Percentiles rank a stretch among this genome's conserved stretches.
phyloP scores from a whole-genome alignment of 352 stramenopile species.

The Globisporangium cylindrosporum region DNA sequence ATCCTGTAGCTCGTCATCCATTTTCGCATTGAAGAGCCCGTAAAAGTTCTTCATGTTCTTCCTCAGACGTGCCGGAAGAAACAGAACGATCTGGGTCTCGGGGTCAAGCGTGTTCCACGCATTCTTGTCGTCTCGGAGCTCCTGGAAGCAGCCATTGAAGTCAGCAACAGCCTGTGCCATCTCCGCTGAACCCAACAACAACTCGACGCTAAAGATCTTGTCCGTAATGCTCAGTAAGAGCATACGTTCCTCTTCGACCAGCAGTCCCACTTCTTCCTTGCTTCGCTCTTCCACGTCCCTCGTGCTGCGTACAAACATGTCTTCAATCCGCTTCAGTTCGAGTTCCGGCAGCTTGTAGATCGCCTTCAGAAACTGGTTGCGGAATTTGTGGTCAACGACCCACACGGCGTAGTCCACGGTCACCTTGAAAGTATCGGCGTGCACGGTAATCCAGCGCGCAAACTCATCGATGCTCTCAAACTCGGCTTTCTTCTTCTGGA shows the following conservation, averaged over 20 bases:
- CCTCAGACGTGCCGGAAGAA: slow-evolving; percentile 1
- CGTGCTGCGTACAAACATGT: slow-evolving; percentile 23
- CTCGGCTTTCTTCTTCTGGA: neutral
- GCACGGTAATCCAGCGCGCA: slow-evolving; percentile 19
- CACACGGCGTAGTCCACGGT: slow-evolving; percentile 7
- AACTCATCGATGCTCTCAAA: slow-evolving; percentile 25
- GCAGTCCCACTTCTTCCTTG: slow-evolving; percentile 19
- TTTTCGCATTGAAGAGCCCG: neutral
- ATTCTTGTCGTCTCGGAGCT: slow-evolving; percentile 14
- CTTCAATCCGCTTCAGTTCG: slow-evolving; percentile 24
- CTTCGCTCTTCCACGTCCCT: slow-evolving; percentile 14
- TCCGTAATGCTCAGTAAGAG: slow-evolving; percentile 17
- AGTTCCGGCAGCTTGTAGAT: slow-evolving; percentile 20
- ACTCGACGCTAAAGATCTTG: slow-evolving; percentile 34
- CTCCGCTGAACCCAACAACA: slow-evolving; percentile 19
- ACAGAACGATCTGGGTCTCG: slow-evolving; percentile 2
- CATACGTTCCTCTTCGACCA: slow-evolving; percentile 24
- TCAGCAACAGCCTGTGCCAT: neutral
- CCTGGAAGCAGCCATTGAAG: slow-evolving; percentile 11
- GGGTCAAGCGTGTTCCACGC: slow-evolving; percentile 7
- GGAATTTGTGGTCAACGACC: neutral
- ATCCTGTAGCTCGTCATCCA: slow-evolving; percentile 7
- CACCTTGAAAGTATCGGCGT: slow-evolving; percentile 24
- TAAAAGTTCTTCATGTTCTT: slow-evolving; percentile 12
- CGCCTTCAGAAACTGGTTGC: slow-evolving; percentile 20